These are phyloP conservation scores for Jamesozyma gamospora DNA, from an alignment of 805 yeast species.

Conservation along the genomic window DNA sequence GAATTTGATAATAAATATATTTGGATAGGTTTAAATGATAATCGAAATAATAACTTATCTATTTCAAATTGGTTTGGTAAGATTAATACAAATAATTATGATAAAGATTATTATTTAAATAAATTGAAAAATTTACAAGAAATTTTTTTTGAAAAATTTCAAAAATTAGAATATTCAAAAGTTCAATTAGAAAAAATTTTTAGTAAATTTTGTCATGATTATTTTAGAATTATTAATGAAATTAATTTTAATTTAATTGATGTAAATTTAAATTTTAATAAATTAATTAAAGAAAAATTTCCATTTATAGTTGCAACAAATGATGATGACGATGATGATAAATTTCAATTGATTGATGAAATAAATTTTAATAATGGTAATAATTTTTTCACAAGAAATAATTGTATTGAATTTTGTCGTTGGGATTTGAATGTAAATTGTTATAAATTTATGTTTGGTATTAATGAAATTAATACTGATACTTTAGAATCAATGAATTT, in stretches of 20 bases:
- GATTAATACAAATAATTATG: conserved; percentile 6
- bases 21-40: conserved; percentile 4
- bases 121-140: conserved; percentile 10
- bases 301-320: too few species aligned
- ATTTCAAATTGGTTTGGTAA: conserved; percentile 7
- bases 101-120: conserved; percentile 7
- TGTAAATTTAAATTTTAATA: not conserved
- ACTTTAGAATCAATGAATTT: conserved; percentile 11
- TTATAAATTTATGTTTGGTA: conserved; percentile 7
- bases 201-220: conserved; percentile 4
- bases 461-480: conserved; percentile 8
- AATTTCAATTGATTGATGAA: too few species aligned
- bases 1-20: not conserved
- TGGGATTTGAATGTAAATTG: conserved; percentile 2
- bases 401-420: conserved; percentile 5
- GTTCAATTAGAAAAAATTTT: conserved; percentile 11
- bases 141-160: conserved; percentile 3
- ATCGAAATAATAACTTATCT: not conserved
- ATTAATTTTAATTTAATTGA: not conserved
- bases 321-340: too few species aligned
- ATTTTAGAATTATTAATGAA: not conserved
- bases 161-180: conserved; percentile 11
- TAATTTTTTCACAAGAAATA: conserved; percentile 10
- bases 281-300: too few species aligned
- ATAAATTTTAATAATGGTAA: not conserved